Conservation (phyloP, 2,329 filamentous ascomycete species). For the Hypoxylon sp. region DNA sequence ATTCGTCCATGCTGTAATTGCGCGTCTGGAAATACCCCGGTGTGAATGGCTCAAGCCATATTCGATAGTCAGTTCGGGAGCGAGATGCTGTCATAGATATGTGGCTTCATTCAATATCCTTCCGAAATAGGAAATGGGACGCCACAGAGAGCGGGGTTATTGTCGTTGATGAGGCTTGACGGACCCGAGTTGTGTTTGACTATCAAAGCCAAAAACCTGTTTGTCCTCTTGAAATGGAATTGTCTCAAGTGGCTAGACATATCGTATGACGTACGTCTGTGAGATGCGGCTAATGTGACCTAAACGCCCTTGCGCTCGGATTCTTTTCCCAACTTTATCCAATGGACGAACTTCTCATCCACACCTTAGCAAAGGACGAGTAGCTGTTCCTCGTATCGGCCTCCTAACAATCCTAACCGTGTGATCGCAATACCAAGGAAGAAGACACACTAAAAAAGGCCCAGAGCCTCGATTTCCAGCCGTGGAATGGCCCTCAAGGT, state of each 20-base stretch:
- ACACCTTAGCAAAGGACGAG: constrained; percentile 9
- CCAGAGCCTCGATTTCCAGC: neutral
- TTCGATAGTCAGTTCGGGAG: constrained; percentile 1
- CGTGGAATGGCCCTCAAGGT: neutral
- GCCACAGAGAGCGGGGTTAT: constrained; percentile 33
- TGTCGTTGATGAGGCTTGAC: constrained; percentile 24
- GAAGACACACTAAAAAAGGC: neutral
- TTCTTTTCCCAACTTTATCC: constrained; percentile 10
- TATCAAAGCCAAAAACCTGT: constrained; percentile 33
- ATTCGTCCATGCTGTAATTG: constrained; percentile 30
- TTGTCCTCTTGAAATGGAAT: constrained; percentile 25
- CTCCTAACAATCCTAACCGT: neutral
- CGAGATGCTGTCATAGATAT: constrained; percentile 38
- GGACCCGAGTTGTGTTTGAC: neutral
- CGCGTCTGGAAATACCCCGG: constrained; percentile 23
- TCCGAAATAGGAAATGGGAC: constrained; percentile 28
- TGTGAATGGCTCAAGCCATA: constrained; percentile 19
- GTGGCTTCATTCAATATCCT: constrained; percentile 32
- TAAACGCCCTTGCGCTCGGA: constrained; percentile 20
- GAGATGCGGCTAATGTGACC: constrained; percentile 41
- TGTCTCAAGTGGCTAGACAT: constrained; percentile 20
- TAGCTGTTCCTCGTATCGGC: constrained; percentile 1
- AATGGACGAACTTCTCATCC: constrained; percentile 27
- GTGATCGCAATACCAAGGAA: constrained; percentile 15
- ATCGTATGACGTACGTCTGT: constrained; percentile 41